Evolutionary conservation across 306 rosid genomes (phyloP), one percentile per base, ranked within the genome.

Genomic region (Citrullus amarus): DNA sequence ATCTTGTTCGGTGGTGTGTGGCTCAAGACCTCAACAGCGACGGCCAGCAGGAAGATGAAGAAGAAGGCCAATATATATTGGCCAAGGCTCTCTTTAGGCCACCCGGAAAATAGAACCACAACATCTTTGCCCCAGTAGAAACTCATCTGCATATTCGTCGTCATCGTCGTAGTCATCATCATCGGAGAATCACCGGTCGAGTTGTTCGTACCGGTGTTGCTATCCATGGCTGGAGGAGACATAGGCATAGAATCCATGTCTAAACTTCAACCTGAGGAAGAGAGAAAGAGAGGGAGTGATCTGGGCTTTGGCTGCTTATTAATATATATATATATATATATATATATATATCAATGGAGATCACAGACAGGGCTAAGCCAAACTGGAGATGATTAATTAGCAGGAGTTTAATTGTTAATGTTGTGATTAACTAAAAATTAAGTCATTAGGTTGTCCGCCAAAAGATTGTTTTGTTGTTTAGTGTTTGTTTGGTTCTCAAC

Each of bases 61-160:
- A 92, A 25, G 17, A 90, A 6, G 14, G 93, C 90, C 59, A 90
- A 82, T 63, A 87, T 73, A 79, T 92, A 92, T 88, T 87, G 83
- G 79, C 88, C 89, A 65, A 76, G 62, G 17, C 66, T 88, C 17
- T 84, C 62, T 11, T 83, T 80, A 6, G 97, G 97, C 96, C 96
- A 92, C 2, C 83, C 84, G 0, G 82, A 20, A 81, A 90, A 92
- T 18, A 90, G 84, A 55, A 92, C 78, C 43, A 57, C 84, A 41
- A 85, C 93, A 51, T 89, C 67, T 76, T 72, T 92, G 16, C 96
- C 92, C 97, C 96, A 90, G 9, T 90, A 89, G 85, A 92, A 88
- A 71, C 82, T 89, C 91, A 79, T 89, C 58, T 71, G 76, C 76
- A 71, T 69, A 53, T 41, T 69, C 14, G 14, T 66, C 34, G n/a